These are phyloP conservation scores for Alternaria consortialis DNA, from an alignment of 2,329 filamentous ascomycete species.

Conservation along the genomic window DNA sequence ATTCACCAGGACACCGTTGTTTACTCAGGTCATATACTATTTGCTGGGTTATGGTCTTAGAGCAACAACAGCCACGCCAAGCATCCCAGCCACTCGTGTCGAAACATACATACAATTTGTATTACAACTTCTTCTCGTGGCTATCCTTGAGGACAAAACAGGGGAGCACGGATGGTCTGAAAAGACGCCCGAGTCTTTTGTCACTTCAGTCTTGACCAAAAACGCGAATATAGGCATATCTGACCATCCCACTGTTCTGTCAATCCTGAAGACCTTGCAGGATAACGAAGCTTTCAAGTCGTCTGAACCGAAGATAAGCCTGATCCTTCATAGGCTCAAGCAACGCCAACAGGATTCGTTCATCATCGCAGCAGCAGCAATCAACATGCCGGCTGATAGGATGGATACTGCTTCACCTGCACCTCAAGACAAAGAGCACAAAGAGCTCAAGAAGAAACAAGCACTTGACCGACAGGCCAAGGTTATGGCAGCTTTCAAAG, in stretches of 20 bases:
- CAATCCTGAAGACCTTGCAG: conserved; percentile 62
- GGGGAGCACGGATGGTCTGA: conserved; percentile 52
- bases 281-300: conserved; percentile 78
- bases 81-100: conserved; percentile 80
- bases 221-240: conserved; percentile 58
- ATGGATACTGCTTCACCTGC: conserved; percentile 86
- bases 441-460: conserved; percentile 88
- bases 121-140: conserved; percentile 85
- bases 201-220: conserved; percentile 73
- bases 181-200: conserved; percentile 70
- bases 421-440: conserved; percentile 74
- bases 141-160: conserved; percentile 80
- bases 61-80: conserved; percentile 72
- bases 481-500: conserved; percentile 98
- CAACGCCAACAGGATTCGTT: conserved; percentile 81
- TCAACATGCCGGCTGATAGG: conserved; percentile 74
- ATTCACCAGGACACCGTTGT: conserved; percentile 85
- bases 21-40: conserved; percentile 90
- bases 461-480: conserved; percentile 88
- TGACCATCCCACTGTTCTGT: conserved; percentile 59
- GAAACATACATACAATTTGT: conserved; percentile 94
- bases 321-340: conserved; percentile 85
- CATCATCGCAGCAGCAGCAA: conserved; percentile 68
- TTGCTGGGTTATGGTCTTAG: conserved; percentile 82
- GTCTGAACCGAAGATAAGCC: conserved; percentile 82